Conservation (phyloP, 495 filamentous ascomycete genomes). For the Tuber calosporum region DNA sequence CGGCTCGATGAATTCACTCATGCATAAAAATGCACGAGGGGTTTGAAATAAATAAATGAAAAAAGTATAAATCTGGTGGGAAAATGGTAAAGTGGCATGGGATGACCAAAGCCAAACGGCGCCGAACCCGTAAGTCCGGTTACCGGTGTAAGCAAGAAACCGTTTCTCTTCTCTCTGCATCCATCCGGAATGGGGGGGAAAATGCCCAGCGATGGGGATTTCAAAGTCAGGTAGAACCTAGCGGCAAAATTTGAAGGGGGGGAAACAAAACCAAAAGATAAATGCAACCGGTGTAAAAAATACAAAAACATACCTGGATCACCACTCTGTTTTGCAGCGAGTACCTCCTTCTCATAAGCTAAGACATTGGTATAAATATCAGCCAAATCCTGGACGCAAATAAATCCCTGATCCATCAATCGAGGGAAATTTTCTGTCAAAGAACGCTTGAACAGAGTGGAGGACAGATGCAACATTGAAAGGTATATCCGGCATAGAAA, state of each 20-base stretch:
- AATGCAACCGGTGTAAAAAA: background rate
- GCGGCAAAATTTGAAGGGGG: background rate
- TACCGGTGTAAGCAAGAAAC: background rate
- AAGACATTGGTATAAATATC: slow-evolving; percentile 15
- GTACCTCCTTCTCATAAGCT: slow-evolving; percentile 33
- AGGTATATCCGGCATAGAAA: slow-evolving; percentile 11
- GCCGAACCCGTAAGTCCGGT: background rate
- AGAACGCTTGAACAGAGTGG: background rate
- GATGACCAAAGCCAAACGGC: background rate
- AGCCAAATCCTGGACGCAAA: slow-evolving; percentile 18
- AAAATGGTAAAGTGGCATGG: background rate
- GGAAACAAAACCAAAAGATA: background rate
- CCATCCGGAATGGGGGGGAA: background rate
- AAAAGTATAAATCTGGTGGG: background rate
- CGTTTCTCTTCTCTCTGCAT: background rate
- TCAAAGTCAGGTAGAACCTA: background rate
- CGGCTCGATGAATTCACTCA: background rate
- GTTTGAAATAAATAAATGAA: background rate
- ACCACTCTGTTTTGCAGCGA: slow-evolving; percentile 31
- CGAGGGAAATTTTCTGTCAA: too few relatives aligned
- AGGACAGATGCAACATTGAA: background rate
- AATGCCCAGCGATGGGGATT: background rate
- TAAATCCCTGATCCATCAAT: background rate
- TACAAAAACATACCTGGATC: slow-evolving; percentile 26
- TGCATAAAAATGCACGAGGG: background rate